A percentile compares a stretch with the other conserved stretches of the same genome.
These are phyloP conservation scores for Penicillium olsonii DNA, from an alignment of 2,329 filamentous ascomycete species.

Conservation along the genomic window DNA sequence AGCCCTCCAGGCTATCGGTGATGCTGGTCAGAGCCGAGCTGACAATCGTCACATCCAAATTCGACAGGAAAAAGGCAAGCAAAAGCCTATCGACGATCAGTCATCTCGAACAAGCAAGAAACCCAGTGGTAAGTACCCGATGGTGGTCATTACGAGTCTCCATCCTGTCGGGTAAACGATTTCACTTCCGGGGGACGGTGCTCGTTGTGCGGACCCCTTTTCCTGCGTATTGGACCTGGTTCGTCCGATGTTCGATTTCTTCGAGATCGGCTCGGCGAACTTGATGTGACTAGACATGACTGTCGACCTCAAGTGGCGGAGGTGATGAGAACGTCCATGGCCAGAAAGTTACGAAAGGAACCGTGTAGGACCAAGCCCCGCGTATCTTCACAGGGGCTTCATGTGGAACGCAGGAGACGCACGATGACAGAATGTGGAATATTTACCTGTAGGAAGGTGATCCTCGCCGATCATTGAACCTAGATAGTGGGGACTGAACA, in stretches of 20 bases:
- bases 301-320: constrained; percentile 10
- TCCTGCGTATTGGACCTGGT: constrained; percentile 10
- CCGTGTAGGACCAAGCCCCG: constrained; percentile 27
- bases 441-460: constrained; percentile 19
- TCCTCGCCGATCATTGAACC: constrained; percentile 29
- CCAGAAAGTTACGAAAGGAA: constrained; percentile 20
- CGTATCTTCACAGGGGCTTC: constrained; percentile 27
- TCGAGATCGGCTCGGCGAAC: constrained; percentile 22
- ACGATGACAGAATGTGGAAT: constrained; percentile 31
- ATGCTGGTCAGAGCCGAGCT: constrained; percentile 39
- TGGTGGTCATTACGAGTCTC: constrained; percentile 23
- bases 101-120: neutral
- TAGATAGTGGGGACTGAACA: constrained; percentile 14
- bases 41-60: constrained; percentile 37
- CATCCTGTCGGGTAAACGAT: constrained; percentile 28
- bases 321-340: constrained; percentile 20
- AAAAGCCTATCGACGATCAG: constrained; percentile 21
- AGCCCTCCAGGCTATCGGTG: constrained; percentile 35
- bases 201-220: constrained; percentile 24
- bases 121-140: constrained; percentile 14
- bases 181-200: constrained; percentile 24
- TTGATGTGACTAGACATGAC: constrained; percentile 23
- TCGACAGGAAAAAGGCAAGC: constrained; percentile 34
- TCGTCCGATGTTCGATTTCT: constrained; percentile 4
- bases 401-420: constrained; percentile 27